Evolutionary conservation across 306 rosid species (phyloP).

Genomic region (Quercus dentata): DNA sequence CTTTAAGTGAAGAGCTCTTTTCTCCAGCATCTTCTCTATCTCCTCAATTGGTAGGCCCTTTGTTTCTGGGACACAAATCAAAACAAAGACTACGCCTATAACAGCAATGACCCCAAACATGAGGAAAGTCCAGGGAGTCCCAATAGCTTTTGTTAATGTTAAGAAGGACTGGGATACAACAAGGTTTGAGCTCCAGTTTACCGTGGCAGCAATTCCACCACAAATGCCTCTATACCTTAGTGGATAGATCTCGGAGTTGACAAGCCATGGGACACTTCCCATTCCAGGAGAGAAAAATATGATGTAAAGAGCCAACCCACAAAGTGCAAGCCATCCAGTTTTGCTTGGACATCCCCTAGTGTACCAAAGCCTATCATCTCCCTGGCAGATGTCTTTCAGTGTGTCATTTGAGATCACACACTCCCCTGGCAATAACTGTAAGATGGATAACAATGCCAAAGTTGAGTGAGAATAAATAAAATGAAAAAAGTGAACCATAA

Average conservation of each 20-base stretch:
- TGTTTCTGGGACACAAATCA: constrained; percentile 55
- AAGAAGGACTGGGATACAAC: constrained; percentile 52
- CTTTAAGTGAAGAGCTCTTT: constrained; percentile 35
- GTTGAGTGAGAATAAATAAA: background rate
- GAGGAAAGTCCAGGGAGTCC: constrained; percentile 53
- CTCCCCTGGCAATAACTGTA: constrained; percentile 56
- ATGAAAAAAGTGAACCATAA: background rate
- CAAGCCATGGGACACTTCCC: constrained; percentile 72
- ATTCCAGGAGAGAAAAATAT: constrained; percentile 61
- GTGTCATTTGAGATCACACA: constrained; percentile 33
- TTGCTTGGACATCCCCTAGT: constrained; percentile 64
- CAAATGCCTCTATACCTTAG: constrained; percentile 48
- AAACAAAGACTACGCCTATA: constrained; percentile 46
- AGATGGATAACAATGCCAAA: background rate
- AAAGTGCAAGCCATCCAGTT: constrained; percentile 45
- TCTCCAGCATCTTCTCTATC: constrained; percentile 57
- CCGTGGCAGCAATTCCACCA: constrained; percentile 60
- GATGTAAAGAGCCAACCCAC: constrained; percentile 47
- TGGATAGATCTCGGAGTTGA: constrained; percentile 67
- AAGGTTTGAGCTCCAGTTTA: constrained; percentile 54
- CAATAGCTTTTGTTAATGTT: constrained; percentile 39
- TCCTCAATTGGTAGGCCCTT: constrained; percentile 67
- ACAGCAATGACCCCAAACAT: constrained; percentile 36
- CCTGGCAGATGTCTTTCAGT: constrained; percentile 16
- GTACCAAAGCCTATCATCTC: constrained; percentile 47